These are phyloP conservation scores for Physcia stellaris DNA, from an alignment of 495 filamentous ascomycete genomes.

Conservation along the genomic window DNA sequence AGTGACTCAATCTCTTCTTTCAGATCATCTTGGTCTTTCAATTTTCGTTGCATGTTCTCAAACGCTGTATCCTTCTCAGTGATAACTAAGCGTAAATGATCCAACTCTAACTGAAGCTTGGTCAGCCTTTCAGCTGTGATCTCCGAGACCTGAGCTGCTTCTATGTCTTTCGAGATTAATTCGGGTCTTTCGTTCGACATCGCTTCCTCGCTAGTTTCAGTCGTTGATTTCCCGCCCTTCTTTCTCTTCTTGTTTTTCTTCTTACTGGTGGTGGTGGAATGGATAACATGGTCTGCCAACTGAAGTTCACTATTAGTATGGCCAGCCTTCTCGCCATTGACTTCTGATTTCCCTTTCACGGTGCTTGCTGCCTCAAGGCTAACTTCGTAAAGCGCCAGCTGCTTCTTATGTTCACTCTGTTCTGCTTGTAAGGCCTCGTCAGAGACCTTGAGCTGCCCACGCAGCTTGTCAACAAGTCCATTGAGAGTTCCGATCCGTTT, in stretches of 20 bases:
- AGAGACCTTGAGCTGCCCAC: constrained; percentile 33
- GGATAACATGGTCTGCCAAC: constrained; percentile 11
- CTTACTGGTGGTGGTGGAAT: no score
- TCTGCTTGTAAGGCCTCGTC: no score
- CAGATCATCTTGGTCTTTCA: constrained; percentile 65
- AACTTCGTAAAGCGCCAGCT: no score
- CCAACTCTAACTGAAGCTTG: constrained; percentile 37
- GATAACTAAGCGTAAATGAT: constrained; percentile 44
- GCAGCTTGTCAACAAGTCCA: constrained; percentile 36
- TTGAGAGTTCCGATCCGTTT: constrained; percentile 39
- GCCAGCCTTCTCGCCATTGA: no score
- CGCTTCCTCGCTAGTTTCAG: constrained; percentile 26
- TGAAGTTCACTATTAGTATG: no score
- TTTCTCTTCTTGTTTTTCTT: constrained; percentile 91
- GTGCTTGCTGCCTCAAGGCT: no score
- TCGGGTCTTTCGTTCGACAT: constrained; percentile 15
- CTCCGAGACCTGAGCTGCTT: constrained; percentile 4
- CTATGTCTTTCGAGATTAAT: constrained; percentile 15
- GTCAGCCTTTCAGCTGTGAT: constrained; percentile 14
- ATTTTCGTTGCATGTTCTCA: constrained; percentile 46
- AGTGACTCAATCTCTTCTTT: constrained; percentile 78
- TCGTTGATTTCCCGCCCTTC: constrained; percentile 48
- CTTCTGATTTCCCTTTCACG: no score
- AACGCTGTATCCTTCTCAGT: constrained; percentile 60
- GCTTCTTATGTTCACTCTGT: no score